Conservation (phyloP, 495 filamentous ascomycete genomes). For the Daldinia loculata region DNA sequence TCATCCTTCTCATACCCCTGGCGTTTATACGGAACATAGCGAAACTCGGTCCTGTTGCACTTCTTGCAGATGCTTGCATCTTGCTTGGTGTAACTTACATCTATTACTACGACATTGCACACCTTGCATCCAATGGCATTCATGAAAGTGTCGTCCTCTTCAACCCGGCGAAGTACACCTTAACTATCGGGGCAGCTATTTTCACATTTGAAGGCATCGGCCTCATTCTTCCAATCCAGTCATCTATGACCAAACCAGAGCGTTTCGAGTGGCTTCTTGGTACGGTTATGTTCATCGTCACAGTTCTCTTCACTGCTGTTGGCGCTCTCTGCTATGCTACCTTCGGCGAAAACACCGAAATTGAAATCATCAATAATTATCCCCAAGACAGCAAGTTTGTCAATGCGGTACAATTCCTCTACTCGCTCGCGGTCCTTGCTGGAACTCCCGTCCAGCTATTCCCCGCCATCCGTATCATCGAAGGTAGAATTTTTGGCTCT, state of each 20-base stretch:
- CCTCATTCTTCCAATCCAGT: constrained; percentile 70
- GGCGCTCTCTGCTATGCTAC: constrained; percentile 71
- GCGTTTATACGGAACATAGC: constrained; percentile 71
- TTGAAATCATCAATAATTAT: constrained; percentile 72
- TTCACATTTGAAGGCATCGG: constrained; percentile 76
- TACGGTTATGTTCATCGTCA: constrained; percentile 69
- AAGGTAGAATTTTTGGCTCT: constrained; percentile 61
- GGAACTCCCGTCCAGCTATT: constrained; percentile 72
- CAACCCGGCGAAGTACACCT: constrained; percentile 67
- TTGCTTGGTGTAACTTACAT: constrained; percentile 70
- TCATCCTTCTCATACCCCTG: constrained; percentile 65
- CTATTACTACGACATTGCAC: constrained; percentile 67
- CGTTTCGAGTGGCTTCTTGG: constrained; percentile 66
- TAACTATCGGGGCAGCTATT: constrained; percentile 70
- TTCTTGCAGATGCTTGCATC: constrained; percentile 70
- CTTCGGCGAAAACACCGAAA: constrained; percentile 64
- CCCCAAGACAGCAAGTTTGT: constrained; percentile 69
- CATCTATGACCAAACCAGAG: constrained; percentile 67
- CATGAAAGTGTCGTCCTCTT: constrained; percentile 64
- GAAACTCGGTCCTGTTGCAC: constrained; percentile 66
- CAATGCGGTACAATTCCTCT: constrained; percentile 72
- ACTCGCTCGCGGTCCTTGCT: constrained; percentile 68
- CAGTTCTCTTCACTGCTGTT: constrained; percentile 68
- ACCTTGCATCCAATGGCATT: constrained; percentile 56
- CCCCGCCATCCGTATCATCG: constrained; percentile 68